Conservation (phyloP, 2,329 filamentous ascomycete species). For the Tolypocladium tropicale region DNA sequence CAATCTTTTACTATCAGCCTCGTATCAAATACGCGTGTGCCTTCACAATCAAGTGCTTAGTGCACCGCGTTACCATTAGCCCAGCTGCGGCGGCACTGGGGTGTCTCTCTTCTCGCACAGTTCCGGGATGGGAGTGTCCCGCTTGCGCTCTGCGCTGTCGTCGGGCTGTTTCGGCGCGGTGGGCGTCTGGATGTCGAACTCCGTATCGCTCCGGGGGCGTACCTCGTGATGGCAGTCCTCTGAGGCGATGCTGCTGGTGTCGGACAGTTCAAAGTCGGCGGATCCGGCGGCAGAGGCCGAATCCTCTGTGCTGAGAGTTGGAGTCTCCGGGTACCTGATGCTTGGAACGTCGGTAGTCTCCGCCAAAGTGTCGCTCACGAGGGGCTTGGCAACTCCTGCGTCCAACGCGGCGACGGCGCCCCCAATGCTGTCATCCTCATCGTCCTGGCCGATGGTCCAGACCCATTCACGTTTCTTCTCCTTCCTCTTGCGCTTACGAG, state of each 20-base stretch:
- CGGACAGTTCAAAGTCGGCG: conserved; percentile 41
- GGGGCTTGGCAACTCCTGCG: conserved; percentile 1
- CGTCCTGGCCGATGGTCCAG: conserved; percentile 52
- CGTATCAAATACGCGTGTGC: neutral
- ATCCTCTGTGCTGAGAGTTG: conserved; percentile 31
- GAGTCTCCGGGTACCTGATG: conserved; percentile 18
- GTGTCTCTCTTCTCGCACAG: conserved; percentile 5
- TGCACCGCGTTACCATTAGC: neutral
- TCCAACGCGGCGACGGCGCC: conserved; percentile 31
- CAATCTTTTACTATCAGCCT: neutral
- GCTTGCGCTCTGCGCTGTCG: conserved; percentile 4
- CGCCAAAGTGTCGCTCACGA: neutral
- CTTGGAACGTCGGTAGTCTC: conserved; percentile 9
- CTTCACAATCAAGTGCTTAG: neutral
- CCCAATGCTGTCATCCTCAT: conserved; percentile 31
- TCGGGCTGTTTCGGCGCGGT: conserved; percentile 13
- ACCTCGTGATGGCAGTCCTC: conserved; percentile 15
- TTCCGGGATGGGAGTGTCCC: conserved; percentile 15
- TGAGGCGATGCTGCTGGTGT: conserved; percentile 28
- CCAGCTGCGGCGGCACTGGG: neutral
- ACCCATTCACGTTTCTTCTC: conserved; percentile 57
- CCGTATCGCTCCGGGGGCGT: conserved; percentile 18
- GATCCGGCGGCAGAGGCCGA: conserved; percentile 17
- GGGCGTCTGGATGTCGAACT: conserved; percentile 29
- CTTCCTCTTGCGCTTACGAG: conserved; percentile 41